Evolutionary conservation across 495 filamentous ascomycete genomes (phyloP), one percentile per base, ranked within the genome.

Genomic region (Cudoniella acicularis): DNA sequence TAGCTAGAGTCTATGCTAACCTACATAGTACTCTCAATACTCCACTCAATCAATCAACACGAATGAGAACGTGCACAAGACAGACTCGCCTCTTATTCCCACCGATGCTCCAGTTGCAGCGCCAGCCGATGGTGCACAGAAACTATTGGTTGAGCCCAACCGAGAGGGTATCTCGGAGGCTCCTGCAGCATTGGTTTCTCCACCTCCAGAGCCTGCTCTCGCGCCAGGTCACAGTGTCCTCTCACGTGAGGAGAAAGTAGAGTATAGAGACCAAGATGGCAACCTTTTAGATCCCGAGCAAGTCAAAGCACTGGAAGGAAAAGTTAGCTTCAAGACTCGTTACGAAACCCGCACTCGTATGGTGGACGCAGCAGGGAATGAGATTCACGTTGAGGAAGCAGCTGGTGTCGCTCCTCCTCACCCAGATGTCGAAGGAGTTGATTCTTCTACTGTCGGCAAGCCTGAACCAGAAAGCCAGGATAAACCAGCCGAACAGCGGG

Each of bases 231-330:
- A 83, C 54, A 77, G 78, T 51, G 66, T 91, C 45, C 51, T 90
- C 43, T 81, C 80, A 46, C 80, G 80, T 24, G 88, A 96, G 69
- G 91, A 96, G 68, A 87, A 87, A 59, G 79, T 97, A 59, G 94
- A 98, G 73, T 98, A 96, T 73, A 86, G 94, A 45, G 94, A 98
- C 69, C 90, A 98, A 69, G 77, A 96, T 61, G 94, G 94, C 51
- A 96, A 97, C 64, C 65, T 98, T 42, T 79, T 98, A 20, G 77
- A 93, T 64, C 85, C 89, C 59, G 85, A 88, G 64, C 83, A 96
- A 60, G 93, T 98, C 46, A 83, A 87, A 64, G 86, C 83, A 1
- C 83, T 98, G 23, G 80, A 88, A 65, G 94, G 93, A 64, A 93
- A 96, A 73, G 92, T 98, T 23, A 88, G 88, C 59, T 96, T 98